Percentiles rank a stretch among this genome's conserved stretches.
Conservation (phyloP, 257 asterid genomes). For the Solanum clarkiae region DNA sequence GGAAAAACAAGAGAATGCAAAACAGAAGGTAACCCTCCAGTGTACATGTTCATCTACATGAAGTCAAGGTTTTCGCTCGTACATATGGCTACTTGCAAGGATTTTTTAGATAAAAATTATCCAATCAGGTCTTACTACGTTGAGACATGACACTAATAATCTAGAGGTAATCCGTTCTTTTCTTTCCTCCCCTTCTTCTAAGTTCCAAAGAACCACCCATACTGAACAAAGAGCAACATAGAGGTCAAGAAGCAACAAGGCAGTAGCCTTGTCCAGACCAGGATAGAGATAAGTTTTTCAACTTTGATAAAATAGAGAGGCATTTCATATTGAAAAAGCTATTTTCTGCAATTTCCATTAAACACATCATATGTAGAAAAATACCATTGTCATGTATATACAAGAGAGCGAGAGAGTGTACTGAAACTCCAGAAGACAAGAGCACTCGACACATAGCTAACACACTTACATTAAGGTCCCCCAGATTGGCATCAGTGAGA, state of each 20-base stretch:
- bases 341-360: neutral
- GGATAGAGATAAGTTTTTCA: neutral
- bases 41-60: neutral
- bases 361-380: neutral
- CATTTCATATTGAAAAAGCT: neutral
- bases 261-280: neutral
- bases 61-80: neutral
- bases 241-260: neutral
- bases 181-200: neutral
- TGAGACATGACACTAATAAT: neutral
- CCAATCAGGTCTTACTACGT: neutral
- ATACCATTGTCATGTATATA: neutral
- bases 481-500: constrained; percentile 19
- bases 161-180: neutral
- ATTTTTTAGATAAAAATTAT: neutral
- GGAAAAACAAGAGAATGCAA: neutral
- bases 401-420: neutral
- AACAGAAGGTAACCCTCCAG: neutral
- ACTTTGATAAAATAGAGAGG: neutral
- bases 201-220: neutral
- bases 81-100: neutral
- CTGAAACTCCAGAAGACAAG: neutral
- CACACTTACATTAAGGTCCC: constrained; percentile 44
- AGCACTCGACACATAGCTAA: neutral
- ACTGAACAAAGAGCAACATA: neutral